Conservation (phyloP, 2,329 filamentous ascomycete genomes). For the Fusarium decemcellulare region DNA sequence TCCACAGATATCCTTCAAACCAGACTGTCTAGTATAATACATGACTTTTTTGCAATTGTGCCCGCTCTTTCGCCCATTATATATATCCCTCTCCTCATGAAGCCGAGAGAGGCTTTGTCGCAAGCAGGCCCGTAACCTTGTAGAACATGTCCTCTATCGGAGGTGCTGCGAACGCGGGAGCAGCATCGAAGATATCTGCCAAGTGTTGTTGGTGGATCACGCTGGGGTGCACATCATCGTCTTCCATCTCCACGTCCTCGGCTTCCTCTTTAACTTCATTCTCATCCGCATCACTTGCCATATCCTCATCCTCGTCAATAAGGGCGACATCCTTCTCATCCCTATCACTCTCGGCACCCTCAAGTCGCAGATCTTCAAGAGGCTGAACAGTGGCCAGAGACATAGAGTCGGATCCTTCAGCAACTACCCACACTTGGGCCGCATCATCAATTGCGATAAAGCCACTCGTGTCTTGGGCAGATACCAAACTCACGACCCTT, state of each 20-base stretch:
- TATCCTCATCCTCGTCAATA: conserved; percentile 59
- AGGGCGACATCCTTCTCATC: conserved; percentile 46
- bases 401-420: conserved; percentile 70
- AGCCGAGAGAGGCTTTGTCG: conserved; percentile 64
- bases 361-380: conserved; percentile 67
- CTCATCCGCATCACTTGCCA: conserved; percentile 59
- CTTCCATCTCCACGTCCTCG: conserved; percentile 62
- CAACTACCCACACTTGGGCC: conserved; percentile 77
- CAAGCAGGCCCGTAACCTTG: conserved; percentile 74
- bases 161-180: conserved; percentile 77
- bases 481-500: conserved; percentile 76
- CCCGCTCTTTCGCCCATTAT: conserved; percentile 28
- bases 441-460: conserved; percentile 84
- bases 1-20: conserved; percentile 19
- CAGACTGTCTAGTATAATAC: conserved; percentile 40
- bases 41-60: conserved; percentile 16
- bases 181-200: conserved; percentile 78
- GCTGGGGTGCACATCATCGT: conserved; percentile 66
- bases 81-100: conserved; percentile 39
- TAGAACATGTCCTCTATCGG: conserved; percentile 84
- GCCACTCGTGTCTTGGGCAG: conserved; percentile 75
- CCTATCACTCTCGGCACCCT: conserved; percentile 52
- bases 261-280: conserved; percentile 55
- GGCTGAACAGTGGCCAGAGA: conserved; percentile 68
- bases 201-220: conserved; percentile 79